Conservation (phyloP, 345 rosid genomes). For the Populus deltoides region DNA sequence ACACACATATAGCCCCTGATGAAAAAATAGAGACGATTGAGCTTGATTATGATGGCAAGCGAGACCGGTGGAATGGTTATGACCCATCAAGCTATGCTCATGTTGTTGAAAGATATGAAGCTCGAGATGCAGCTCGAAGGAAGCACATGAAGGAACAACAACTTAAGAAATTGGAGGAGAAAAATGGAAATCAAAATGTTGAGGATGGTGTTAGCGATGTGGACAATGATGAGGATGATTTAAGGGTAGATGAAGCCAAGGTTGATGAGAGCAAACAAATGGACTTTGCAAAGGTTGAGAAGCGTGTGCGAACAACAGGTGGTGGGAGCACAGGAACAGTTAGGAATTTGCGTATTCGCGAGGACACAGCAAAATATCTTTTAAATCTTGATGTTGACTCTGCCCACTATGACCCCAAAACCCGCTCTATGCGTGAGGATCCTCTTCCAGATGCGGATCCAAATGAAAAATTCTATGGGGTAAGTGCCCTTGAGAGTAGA, state of each 20-base stretch:
- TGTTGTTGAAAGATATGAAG: slow-evolving; percentile 76
- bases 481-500: not conserved
- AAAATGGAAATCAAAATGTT: slow-evolving; percentile 47
- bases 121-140: slow-evolving; percentile 73
- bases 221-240: slow-evolving; percentile 70
- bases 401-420: slow-evolving; percentile 21
- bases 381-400: slow-evolving; percentile 30
- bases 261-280: slow-evolving; percentile 88
- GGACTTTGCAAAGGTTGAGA: slow-evolving; percentile 97
- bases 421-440: slow-evolving; percentile 34
- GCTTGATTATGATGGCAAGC: slow-evolving; percentile 84
- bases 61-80: slow-evolving; percentile 89
- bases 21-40: slow-evolving; percentile 79
- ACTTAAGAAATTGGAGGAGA: slow-evolving; percentile 77
- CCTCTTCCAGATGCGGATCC: slow-evolving; percentile 28
- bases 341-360: slow-evolving; percentile 21
- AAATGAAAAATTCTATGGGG: slow-evolving; percentile 20
- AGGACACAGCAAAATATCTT: slow-evolving; percentile 31
- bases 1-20: slow-evolving; percentile 75
- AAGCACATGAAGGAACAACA: slow-evolving; percentile 72
- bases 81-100: slow-evolving; percentile 64
- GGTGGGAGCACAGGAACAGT: slow-evolving; percentile 99
- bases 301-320: slow-evolving; percentile 94
- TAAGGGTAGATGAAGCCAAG: slow-evolving; percentile 84
- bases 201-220: slow-evolving; percentile 52